These are phyloP conservation scores for Neurospora crassa DNA, from an alignment of 2,329 filamentous ascomycete genomes.

Conservation along the genomic window DNA sequence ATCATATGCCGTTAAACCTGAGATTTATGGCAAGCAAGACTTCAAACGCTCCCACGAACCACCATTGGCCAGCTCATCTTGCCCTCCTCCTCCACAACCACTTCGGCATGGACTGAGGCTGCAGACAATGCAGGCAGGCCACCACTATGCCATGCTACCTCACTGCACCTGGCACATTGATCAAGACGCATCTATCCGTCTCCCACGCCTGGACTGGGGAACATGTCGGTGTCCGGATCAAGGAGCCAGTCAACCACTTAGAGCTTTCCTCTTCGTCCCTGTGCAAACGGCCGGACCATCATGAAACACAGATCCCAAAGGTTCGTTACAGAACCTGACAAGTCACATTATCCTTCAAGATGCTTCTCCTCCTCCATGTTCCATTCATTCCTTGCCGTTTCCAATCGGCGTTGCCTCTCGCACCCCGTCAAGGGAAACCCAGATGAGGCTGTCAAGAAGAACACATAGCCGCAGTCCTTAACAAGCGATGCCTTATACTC, in stretches of 20 bases:
- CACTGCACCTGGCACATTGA: neutral
- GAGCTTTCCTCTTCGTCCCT: neutral
- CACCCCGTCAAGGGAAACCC: neutral
- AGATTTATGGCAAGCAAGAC: constrained; percentile 15
- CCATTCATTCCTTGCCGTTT: neutral
- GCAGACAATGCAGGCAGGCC: constrained; percentile 1
- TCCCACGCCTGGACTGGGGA: neutral
- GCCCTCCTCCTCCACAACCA: constrained; percentile 3
- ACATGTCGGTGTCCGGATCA: constrained; percentile 17
- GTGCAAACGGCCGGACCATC: constrained; percentile 13
- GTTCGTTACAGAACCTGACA: constrained; percentile 12
- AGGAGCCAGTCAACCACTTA: constrained; percentile 4
- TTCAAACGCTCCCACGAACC: constrained; percentile 12
- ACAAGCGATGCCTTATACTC: neutral
- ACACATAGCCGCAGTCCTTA: neutral
- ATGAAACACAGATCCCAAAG: constrained; percentile 11
- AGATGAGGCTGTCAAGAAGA: neutral
- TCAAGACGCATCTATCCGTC: neutral
- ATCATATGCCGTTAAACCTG: constrained; percentile 15
- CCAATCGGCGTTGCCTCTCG: neutral
- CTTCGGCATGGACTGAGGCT: neutral
- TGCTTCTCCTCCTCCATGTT: constrained; percentile 6
- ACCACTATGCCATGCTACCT: constrained; percentile 1
- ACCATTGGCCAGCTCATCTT: constrained; percentile 12
- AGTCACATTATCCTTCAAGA: constrained; percentile 4